phyloP scores from a whole-genome alignment of 2,329 filamentous ascomycete genomes.

The Penicillium sp. region DNA sequence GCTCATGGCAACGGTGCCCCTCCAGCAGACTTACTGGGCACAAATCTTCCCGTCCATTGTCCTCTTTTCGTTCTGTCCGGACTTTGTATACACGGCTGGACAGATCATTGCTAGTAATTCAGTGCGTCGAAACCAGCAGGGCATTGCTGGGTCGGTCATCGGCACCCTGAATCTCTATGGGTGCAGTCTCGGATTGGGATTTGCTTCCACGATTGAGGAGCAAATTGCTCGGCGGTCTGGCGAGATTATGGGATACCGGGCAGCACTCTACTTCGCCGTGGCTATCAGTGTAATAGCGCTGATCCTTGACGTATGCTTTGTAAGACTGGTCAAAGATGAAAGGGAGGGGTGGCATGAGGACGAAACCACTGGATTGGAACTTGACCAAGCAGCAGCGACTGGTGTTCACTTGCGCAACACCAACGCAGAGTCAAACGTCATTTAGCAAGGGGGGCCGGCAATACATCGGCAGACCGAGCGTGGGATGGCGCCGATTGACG shows the following conservation, averaged over 20 bases:
- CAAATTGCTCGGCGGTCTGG: slow-evolving; percentile 16
- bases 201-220: slow-evolving; percentile 45
- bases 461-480: slow-evolving; percentile 3
- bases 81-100: slow-evolving; percentile 53
- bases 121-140: slow-evolving; percentile 51
- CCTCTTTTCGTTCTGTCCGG: slow-evolving; percentile 45
- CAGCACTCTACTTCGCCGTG: slow-evolving; percentile 34
- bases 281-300: slow-evolving; percentile 32
- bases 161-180: slow-evolving; percentile 49
- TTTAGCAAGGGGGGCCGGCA: neutral
- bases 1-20: slow-evolving; percentile 48
- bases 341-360: slow-evolving; percentile 35
- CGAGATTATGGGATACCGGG: slow-evolving; percentile 31
- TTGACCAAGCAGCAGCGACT: slow-evolving; percentile 11
- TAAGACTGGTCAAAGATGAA: slow-evolving; percentile 35
- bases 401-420: slow-evolving; percentile 5
- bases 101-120: slow-evolving; percentile 58
- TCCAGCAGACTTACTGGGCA: slow-evolving; percentile 49
- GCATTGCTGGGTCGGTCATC: slow-evolving; percentile 53
- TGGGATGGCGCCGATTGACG: neutral
- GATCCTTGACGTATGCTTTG: slow-evolving; percentile 31
- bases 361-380: slow-evolving; percentile 13
- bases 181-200: slow-evolving; percentile 45
- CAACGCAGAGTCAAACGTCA: neutral
- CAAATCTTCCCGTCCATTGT: slow-evolving; percentile 44